Evolutionary conservation across 176 grass and related monocot species (phyloP).

Genomic region (Hordeum vulgare): MorexV3_pseudomolecules_assembly NC_058518.1:339678457-339678956

Average conservation of each 20-base stretch:
- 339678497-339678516: constrained; percentile 72
- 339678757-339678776: not conserved
- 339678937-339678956: constrained; percentile 1
- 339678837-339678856: constrained; percentile 61
- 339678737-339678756: not conserved
- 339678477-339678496: constrained; percentile 48
- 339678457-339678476: not conserved
- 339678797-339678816: not conserved
- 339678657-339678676: constrained; percentile 1
- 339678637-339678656: constrained; percentile 66
- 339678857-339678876: constrained; percentile 89
- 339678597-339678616: constrained; percentile 43
- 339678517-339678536: constrained; percentile 73
- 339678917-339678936: constrained; percentile 50
- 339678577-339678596: constrained; percentile 43
- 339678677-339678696: not conserved
- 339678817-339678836: not conserved
- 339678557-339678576: constrained; percentile 47
- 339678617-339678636: constrained; percentile 64
- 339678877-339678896: constrained; percentile 67
- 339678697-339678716: not conserved
- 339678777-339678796: not conserved
- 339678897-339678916: constrained; percentile 70
- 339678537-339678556: constrained; percentile 84
- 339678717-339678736: not conserved